phyloP scores from a whole-genome alignment of 2,329 filamentous ascomycete species.

The Neospermospora avenae region DNA sequence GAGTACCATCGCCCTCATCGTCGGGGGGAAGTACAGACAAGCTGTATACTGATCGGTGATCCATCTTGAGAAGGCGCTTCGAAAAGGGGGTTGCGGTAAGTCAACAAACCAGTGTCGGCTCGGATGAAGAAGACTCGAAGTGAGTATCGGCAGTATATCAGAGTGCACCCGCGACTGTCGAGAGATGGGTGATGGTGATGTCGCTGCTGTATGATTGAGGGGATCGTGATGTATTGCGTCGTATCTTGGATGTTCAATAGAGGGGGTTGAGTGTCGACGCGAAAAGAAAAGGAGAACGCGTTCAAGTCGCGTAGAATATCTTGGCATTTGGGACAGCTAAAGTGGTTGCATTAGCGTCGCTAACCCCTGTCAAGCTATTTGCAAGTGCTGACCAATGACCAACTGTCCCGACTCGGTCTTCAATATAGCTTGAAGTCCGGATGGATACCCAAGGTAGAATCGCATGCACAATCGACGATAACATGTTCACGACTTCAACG shows the following conservation, averaged over 20 bases:
- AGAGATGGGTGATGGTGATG: background rate
- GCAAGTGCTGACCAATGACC: background rate
- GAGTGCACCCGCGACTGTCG: background rate
- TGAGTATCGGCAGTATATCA: background rate
- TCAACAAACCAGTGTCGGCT: background rate
- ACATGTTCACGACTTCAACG: background rate
- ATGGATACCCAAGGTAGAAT: background rate
- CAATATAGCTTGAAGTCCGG: background rate
- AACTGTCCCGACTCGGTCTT: background rate
- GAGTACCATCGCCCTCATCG: conserved; percentile 60
- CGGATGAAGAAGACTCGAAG: background rate
- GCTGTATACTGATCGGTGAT: conserved; percentile 83
- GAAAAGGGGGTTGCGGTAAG: background rate
- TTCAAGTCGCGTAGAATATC: background rate
- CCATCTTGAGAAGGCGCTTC: conserved; percentile 54
- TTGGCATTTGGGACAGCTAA: conserved; percentile 1
- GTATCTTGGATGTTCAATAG: background rate
- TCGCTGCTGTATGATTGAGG: background rate
- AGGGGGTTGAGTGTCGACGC: background rate
- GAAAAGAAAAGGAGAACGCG: conserved; percentile 2
- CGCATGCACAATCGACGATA: background rate
- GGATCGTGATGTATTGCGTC: background rate
- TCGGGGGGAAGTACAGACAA: conserved; percentile 74
- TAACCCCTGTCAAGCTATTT: background rate
- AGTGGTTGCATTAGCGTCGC: conserved; percentile 14